Conservation (phyloP, 2,329 filamentous ascomycete species). For the Pezicula carpinea region DNA sequence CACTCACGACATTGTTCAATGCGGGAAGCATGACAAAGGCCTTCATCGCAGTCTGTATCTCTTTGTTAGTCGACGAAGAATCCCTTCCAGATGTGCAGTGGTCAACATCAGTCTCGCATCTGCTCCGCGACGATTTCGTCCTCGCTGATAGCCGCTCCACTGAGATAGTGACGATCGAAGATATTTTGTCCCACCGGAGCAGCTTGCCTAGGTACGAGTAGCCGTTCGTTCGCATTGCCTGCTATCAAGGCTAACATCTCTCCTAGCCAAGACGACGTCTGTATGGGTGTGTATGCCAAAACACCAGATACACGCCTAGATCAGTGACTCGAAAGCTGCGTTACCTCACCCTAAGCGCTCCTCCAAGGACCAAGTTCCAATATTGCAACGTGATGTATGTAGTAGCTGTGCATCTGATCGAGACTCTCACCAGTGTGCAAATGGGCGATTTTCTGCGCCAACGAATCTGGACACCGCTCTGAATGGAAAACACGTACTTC, state of each 20-base stretch:
- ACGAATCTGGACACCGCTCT: constrained; percentile 38
- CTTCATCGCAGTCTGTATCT: constrained; percentile 43
- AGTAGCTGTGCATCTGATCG: constrained; percentile 39
- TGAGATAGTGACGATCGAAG: constrained; percentile 45
- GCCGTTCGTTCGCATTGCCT: background rate
- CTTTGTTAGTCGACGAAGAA: constrained; percentile 41
- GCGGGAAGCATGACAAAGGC: constrained; percentile 52
- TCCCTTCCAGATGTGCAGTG: constrained; percentile 29
- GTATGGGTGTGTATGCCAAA: constrained; percentile 28
- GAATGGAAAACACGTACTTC: constrained; percentile 37
- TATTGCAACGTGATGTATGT: constrained; percentile 47
- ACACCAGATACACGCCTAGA: constrained; percentile 26
- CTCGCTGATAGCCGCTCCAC: constrained; percentile 41
- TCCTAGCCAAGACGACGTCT: constrained; percentile 28
- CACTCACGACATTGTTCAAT: constrained; percentile 46
- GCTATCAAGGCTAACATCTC: background rate
- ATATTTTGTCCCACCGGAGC: constrained; percentile 46
- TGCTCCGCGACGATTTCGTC: constrained; percentile 48
- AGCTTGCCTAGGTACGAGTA: constrained; percentile 39
- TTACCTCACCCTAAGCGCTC: constrained; percentile 36
- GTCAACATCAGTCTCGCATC: constrained; percentile 39
- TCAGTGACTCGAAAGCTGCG: constrained; percentile 37
- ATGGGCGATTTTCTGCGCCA: constrained; percentile 36
- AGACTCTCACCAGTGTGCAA: constrained; percentile 32
- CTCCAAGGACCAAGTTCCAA: constrained; percentile 39